phyloP scores from a whole-genome alignment of 1,284 basidiomycete genomes.

The Neotropicomus parvogracilis region DNA sequence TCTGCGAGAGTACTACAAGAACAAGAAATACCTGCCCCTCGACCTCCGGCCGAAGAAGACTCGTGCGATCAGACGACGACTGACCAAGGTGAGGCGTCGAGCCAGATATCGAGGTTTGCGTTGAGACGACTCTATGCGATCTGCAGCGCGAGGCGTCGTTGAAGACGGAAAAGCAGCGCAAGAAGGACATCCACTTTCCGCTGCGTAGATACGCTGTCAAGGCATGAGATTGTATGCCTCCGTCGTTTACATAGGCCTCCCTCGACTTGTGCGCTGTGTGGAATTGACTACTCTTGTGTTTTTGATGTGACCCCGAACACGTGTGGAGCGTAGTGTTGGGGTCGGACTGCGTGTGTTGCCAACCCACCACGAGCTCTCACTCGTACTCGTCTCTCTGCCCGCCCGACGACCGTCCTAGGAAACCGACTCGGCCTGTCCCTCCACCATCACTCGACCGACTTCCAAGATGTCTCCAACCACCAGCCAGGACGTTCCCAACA shows the following conservation, averaged over 20 bases:
- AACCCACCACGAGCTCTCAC: too few species aligned
- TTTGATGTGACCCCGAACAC: slow-evolving; percentile 17
- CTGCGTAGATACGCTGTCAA: slow-evolving; percentile 80
- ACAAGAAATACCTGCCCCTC: slow-evolving; percentile 95
- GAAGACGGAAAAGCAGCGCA: slow-evolving; percentile 88
- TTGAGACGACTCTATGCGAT: slow-evolving; percentile 8
- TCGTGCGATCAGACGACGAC: slow-evolving; percentile 93
- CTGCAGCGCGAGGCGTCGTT: slow-evolving; percentile 72
- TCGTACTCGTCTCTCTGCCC: too few species aligned
- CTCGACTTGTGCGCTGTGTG: slow-evolving; percentile 31
- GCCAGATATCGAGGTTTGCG: neutral
- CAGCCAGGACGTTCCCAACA: slow-evolving; percentile 52
- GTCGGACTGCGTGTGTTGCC: slow-evolving; percentile 7
- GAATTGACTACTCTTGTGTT: too few species aligned
- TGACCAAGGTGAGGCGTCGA: slow-evolving; percentile 71
- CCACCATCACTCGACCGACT: slow-evolving; percentile 34
- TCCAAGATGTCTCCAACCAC: slow-evolving; percentile 48
- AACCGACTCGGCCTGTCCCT: slow-evolving; percentile 43
- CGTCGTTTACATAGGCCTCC: slow-evolving; percentile 36
- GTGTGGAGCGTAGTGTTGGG: slow-evolving; percentile 28
- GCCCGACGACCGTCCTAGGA: slow-evolving; percentile 44
- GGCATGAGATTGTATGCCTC: slow-evolving; percentile 50
- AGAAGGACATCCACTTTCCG: slow-evolving; percentile 94
- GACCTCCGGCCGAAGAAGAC: slow-evolving; percentile 99
- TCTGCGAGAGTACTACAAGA: slow-evolving; percentile 97